Evolutionary conservation across 2,329 filamentous ascomycete species (phyloP).

Genomic region (Phyllosticta ampelicida): DNA sequence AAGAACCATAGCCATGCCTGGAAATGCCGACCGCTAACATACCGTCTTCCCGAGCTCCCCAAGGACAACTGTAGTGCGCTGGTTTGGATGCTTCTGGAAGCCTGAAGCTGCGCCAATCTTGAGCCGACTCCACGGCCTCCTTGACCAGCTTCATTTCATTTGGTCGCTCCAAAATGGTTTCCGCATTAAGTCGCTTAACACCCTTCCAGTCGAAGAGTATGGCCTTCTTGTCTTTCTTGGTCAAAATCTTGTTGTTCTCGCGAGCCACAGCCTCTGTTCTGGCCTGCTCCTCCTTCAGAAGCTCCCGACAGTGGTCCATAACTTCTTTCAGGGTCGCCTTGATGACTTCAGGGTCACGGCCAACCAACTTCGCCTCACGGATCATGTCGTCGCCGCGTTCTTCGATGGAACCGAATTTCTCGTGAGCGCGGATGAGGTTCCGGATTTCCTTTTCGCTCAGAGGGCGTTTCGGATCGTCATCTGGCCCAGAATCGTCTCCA

Average conservation of each 20-base stretch:
- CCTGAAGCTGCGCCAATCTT: slow-evolving; percentile 71
- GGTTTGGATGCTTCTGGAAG: slow-evolving; percentile 86
- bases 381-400: slow-evolving; percentile 82
- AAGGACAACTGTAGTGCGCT: slow-evolving; percentile 81
- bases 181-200: slow-evolving; percentile 89
- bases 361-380: slow-evolving; percentile 71
- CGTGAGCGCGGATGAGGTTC: slow-evolving; percentile 80
- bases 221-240: slow-evolving; percentile 96
- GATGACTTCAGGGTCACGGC: slow-evolving; percentile 73
- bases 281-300: slow-evolving; percentile 63
- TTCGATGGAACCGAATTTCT: slow-evolving; percentile 82
- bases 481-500: slow-evolving; percentile 39
- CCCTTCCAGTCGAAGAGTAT: slow-evolving; percentile 90
- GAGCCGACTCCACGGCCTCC: slow-evolving; percentile 51
- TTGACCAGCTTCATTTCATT: slow-evolving; percentile 78
- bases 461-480: slow-evolving; percentile 73
- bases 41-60: slow-evolving; percentile 88
- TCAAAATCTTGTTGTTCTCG: slow-evolving; percentile 65
- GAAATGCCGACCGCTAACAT: slow-evolving; percentile 95
- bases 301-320: slow-evolving; percentile 55
- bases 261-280: slow-evolving; percentile 55
- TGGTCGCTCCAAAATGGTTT: slow-evolving; percentile 86
- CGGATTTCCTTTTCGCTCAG: slow-evolving; percentile 87
- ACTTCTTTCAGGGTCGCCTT: slow-evolving; percentile 67
- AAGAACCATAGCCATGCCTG: slow-evolving; percentile 88